These are phyloP conservation scores for Gossypium gossypioides DNA, from an alignment of 441 rosid species.

Conservation along the genomic window DNA sequence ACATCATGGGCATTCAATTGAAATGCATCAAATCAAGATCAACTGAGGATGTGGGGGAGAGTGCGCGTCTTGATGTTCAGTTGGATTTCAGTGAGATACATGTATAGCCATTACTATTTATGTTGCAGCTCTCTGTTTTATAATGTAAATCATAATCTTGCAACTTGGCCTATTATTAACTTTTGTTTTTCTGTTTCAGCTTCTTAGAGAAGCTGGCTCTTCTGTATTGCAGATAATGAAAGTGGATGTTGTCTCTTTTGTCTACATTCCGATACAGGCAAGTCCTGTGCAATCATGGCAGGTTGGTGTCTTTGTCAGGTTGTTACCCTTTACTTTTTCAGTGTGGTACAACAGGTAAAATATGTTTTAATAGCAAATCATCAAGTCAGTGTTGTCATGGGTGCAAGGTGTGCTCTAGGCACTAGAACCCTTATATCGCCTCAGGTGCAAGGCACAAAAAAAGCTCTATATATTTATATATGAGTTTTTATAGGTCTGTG, in stretches of 20 bases:
- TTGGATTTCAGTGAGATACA: conserved; percentile 92
- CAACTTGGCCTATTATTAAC: conserved; percentile 17
- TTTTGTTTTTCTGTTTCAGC: conserved; percentile 47
- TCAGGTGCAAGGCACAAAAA: neutral
- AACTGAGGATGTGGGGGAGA: conserved; percentile 83
- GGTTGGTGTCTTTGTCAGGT: conserved; percentile 14
- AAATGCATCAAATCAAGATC: conserved; percentile 61
- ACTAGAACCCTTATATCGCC: no score
- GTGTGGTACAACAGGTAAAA: conserved; percentile 4
- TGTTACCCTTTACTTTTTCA: neutral
- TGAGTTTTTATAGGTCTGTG: neutral
- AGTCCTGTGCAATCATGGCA: conserved; percentile 21
- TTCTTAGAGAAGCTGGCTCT: conserved; percentile 70
- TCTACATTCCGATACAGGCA: conserved; percentile 79
- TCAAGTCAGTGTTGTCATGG: neutral
- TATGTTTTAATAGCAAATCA: neutral
- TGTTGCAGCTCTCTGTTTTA: conserved; percentile 23
- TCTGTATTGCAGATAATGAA: conserved; percentile 86
- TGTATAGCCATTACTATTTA: conserved; percentile 37
- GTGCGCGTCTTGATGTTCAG: conserved; percentile 78
- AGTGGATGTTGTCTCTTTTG: conserved; percentile 63
- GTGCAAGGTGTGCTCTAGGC: neutral
- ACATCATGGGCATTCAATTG: conserved; percentile 76
- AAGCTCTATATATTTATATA: neutral
- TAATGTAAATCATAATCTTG: conserved; percentile 15